Percentiles rank a stretch among this genome's conserved stretches.
Conservation (phyloP, 345 rosid genomes). For the Melaleuca alternifolia region DNA sequence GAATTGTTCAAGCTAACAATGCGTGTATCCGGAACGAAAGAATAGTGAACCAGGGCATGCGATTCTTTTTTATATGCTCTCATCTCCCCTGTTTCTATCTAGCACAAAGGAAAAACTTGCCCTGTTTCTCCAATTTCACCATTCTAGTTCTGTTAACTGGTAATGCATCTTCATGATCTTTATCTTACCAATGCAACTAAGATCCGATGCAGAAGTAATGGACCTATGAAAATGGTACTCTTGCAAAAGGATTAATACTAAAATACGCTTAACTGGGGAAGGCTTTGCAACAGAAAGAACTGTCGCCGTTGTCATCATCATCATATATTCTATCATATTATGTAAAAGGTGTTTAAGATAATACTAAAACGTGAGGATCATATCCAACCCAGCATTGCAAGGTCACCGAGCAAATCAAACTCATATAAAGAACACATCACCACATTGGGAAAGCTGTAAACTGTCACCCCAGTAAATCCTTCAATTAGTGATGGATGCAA, state of each 20-base stretch:
- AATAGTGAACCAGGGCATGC: background rate
- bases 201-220: background rate
- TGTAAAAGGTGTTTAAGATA: background rate
- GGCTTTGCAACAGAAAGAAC: background rate
- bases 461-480: background rate
- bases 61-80: background rate
- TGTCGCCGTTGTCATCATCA: background rate
- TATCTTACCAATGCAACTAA: background rate
- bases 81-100: background rate
- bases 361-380: background rate
- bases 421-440: background rate
- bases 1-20: background rate
- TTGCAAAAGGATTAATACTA: background rate
- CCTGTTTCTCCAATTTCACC: background rate
- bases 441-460: background rate
- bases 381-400: fast-evolving
- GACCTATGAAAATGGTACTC: background rate
- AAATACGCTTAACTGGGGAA: background rate
- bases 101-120: background rate
- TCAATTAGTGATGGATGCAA: background rate
- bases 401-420: background rate
- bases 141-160: too few relatives aligned
- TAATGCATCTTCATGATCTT: background rate
- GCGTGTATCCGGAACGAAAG: background rate
- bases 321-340: background rate